phyloP scores from a whole-genome alignment of 805 yeast genomes.

The Saccharomycopsis fibuligera region DNA sequence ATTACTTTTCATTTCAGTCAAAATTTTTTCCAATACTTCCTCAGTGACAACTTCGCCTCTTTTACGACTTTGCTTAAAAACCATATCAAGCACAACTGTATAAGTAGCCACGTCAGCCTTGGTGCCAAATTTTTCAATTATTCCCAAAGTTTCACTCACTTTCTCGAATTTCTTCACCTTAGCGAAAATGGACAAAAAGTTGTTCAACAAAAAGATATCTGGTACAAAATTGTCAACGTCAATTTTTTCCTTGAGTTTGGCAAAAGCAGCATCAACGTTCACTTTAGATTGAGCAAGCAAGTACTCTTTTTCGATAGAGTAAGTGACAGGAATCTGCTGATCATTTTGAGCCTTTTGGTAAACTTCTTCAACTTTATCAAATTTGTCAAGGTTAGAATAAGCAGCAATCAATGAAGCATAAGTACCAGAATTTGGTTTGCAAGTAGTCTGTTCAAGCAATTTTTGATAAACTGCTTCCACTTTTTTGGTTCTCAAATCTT shows the following conservation, averaged over 20 bases:
- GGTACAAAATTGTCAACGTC: slow-evolving; percentile 35
- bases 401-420: slow-evolving; percentile 42
- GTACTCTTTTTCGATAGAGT: slow-evolving; percentile 22
- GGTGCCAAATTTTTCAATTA: slow-evolving; percentile 37
- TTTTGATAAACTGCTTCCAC: slow-evolving; percentile 34
- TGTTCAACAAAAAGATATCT: slow-evolving; percentile 44
- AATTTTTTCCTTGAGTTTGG: slow-evolving; percentile 15
- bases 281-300: slow-evolving; percentile 21
- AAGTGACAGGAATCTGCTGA: slow-evolving; percentile 25
- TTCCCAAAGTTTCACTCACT: slow-evolving; percentile 44
- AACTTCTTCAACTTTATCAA: slow-evolving; percentile 38
- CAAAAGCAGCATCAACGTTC: slow-evolving; percentile 15
- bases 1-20: slow-evolving; percentile 35
- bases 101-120: slow-evolving; percentile 58
- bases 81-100: slow-evolving; percentile 49
- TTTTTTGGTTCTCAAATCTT: slow-evolving; percentile 29
- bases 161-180: slow-evolving; percentile 34
- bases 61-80: slow-evolving; percentile 40
- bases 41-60: slow-evolving; percentile 38
- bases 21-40: slow-evolving; percentile 33
- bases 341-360: slow-evolving; percentile 1
- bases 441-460: slow-evolving; percentile 23
- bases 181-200: slow-evolving; percentile 39
- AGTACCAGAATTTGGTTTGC: slow-evolving; percentile 40
- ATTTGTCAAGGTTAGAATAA: slow-evolving; percentile 39